Evolutionary conservation across 2,329 filamentous ascomycete genomes (phyloP).

Genomic region (Nannizzia gypsea): DNA sequence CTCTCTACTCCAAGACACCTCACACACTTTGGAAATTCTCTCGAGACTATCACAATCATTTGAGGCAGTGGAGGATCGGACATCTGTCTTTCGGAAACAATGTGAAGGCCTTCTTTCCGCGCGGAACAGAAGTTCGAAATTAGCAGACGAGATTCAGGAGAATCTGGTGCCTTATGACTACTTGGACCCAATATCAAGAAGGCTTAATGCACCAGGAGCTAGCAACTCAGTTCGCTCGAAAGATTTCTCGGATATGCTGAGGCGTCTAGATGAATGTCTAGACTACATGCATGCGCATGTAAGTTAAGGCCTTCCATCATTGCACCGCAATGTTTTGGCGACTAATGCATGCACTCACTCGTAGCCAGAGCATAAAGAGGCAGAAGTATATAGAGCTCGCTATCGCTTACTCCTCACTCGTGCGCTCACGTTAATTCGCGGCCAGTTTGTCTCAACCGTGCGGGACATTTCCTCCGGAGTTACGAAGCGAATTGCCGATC

Average conservation of each 20-base stretch:
- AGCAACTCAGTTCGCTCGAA: constrained; percentile 72
- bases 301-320: constrained; percentile 22
- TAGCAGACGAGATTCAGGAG: constrained; percentile 74
- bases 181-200: constrained; percentile 76
- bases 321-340: constrained; percentile 8
- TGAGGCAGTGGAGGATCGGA: constrained; percentile 75
- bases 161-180: constrained; percentile 94
- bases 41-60: constrained; percentile 76
- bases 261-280: constrained; percentile 78
- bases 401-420: constrained; percentile 71
- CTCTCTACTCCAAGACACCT: constrained; percentile 63
- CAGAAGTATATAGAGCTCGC: constrained; percentile 73
- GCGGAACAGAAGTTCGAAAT: constrained; percentile 62
- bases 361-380: constrained; percentile 71
- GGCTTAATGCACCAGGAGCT: constrained; percentile 84
- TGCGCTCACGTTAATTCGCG: constrained; percentile 54
- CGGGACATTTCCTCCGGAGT: constrained; percentile 52
- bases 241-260: constrained; percentile 77
- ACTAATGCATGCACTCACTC: constrained; percentile 12
- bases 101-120: constrained; percentile 79
- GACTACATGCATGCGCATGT: constrained; percentile 85
- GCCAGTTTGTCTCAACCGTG: constrained; percentile 52
- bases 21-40: constrained; percentile 62
- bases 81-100: constrained; percentile 81
- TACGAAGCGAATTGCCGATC: constrained; percentile 51